Percentiles rank a stretch among this genome's conserved stretches.
Evolutionary conservation across 2,329 filamentous ascomycete genomes (phyloP).

Genomic region (Orbilia quercus): DNA sequence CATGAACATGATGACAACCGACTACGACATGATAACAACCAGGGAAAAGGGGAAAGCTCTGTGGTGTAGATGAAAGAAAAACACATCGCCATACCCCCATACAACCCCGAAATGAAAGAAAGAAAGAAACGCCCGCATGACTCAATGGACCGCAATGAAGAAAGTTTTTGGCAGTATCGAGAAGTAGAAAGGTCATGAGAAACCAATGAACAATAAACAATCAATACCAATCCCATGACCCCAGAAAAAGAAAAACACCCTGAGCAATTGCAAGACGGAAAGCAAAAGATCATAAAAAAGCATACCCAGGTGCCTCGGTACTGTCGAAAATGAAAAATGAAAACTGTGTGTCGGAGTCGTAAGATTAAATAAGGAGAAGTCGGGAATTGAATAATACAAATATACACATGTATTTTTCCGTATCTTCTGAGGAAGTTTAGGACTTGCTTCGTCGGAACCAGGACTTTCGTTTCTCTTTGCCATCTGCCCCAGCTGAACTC

Average conservation of each 20-base stretch:
- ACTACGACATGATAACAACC: not conserved
- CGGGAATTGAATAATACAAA: not conserved
- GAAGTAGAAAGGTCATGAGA: constrained; percentile 9
- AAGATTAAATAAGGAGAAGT: constrained; percentile 14
- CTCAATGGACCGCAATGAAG: constrained; percentile 21
- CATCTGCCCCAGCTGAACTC: constrained; percentile 43
- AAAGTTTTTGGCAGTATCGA: not conserved
- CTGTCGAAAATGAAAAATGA: not conserved
- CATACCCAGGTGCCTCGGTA: constrained; percentile 18
- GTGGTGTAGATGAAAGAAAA: constrained; percentile 23
- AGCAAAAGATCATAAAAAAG: constrained; percentile 33
- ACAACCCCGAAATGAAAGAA: constrained; percentile 2
- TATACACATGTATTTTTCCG: constrained; percentile 6
- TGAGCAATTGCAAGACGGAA: constrained; percentile 16
- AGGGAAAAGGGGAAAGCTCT: constrained; percentile 30
- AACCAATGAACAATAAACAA: constrained; percentile 26
- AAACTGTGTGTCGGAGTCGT: not conserved
- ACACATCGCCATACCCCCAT: constrained; percentile 42
- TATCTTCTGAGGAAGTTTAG: constrained; percentile 8
- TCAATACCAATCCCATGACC: constrained; percentile 35
- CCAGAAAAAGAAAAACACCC: constrained; percentile 7
- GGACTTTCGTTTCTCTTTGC: constrained; percentile 49
- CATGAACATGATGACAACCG: constrained; percentile 12
- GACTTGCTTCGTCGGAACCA: constrained; percentile 55
- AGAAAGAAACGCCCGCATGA: constrained; percentile 50